Evolutionary conservation across 371 early-diverging fungal genomes (phyloP).

Genomic region (Thermomucor indicae-seudaticae): DNA sequence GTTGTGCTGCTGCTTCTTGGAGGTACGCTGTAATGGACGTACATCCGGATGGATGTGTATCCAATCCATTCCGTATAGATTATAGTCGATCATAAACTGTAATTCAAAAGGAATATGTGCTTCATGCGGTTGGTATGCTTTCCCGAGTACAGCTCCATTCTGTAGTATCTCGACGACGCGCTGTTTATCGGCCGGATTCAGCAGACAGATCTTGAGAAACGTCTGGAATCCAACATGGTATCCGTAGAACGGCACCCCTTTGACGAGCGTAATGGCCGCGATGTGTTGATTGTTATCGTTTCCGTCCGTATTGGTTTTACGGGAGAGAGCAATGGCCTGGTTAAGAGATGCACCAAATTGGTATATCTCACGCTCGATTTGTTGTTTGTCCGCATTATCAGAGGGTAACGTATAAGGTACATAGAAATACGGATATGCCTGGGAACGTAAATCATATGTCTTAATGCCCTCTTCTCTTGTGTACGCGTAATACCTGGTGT

Average conservation of each 20-base stretch:
- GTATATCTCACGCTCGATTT: constrained; percentile 43
- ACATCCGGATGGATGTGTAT: constrained; percentile 6
- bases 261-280: constrained; percentile 64
- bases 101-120: constrained; percentile 83
- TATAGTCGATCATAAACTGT: constrained; percentile 91
- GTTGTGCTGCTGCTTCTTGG: neutral
- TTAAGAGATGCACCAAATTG: constrained; percentile 72
- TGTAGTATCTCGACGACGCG: constrained; percentile 61
- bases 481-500: constrained; percentile 52
- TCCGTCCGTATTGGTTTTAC: constrained; percentile 8
- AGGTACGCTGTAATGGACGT: too few relatives aligned
- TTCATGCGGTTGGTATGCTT: constrained; percentile 74
- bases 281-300: constrained; percentile 46
- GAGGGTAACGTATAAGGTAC: constrained; percentile 42
- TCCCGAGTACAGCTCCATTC: constrained; percentile 69
- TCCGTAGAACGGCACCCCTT: constrained; percentile 87
- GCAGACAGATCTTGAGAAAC: constrained; percentile 75
- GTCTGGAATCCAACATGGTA: constrained; percentile 61
- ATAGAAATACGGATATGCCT: constrained; percentile 81
- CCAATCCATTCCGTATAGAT: constrained; percentile 93
- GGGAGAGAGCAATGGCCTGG: constrained; percentile 60
- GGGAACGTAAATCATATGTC: neutral
- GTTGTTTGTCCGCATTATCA: constrained; percentile 16
- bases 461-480: neutral
- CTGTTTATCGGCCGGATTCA: constrained; percentile 58